Conservation (phyloP, 2,329 filamentous ascomycete genomes). For the Aspergillus flavus region DNA sequence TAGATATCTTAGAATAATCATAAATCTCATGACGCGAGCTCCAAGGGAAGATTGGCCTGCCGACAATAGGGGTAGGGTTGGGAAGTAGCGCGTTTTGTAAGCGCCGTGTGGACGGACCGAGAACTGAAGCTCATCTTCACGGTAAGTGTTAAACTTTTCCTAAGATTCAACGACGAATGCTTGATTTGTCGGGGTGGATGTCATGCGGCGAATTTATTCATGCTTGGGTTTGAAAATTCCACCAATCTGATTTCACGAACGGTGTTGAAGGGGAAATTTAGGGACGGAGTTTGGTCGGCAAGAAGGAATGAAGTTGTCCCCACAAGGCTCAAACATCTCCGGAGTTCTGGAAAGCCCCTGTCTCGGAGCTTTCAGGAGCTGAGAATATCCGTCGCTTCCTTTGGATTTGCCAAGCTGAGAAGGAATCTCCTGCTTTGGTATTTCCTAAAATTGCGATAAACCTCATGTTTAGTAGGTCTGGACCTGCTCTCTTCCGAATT, state of each 20-base stretch:
- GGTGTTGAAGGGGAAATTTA: background rate
- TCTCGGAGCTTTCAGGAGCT: background rate
- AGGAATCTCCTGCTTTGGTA: background rate
- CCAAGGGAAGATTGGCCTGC: background rate
- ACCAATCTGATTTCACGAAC: background rate
- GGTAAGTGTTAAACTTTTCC: background rate
- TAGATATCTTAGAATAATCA: fast-evolving
- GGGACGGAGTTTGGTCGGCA: background rate
- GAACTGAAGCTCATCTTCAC: background rate
- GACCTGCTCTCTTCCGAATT: background rate
- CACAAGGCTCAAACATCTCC: background rate
- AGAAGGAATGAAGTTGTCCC: background rate
- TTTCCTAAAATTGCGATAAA: background rate
- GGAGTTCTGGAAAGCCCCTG: background rate
- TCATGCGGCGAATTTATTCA: background rate
- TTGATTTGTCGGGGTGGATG: background rate
- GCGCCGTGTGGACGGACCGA: no score
- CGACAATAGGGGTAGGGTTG: background rate
- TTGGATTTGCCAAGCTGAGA: background rate
- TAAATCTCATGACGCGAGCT: background rate
- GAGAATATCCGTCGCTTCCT: background rate
- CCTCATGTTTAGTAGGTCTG: background rate
- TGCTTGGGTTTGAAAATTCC: background rate
- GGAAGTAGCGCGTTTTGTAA: background rate
- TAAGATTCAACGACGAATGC: background rate